Conservation (phyloP, 495 filamentous ascomycete species). For the Annulohypoxylon moriforme region DNA sequence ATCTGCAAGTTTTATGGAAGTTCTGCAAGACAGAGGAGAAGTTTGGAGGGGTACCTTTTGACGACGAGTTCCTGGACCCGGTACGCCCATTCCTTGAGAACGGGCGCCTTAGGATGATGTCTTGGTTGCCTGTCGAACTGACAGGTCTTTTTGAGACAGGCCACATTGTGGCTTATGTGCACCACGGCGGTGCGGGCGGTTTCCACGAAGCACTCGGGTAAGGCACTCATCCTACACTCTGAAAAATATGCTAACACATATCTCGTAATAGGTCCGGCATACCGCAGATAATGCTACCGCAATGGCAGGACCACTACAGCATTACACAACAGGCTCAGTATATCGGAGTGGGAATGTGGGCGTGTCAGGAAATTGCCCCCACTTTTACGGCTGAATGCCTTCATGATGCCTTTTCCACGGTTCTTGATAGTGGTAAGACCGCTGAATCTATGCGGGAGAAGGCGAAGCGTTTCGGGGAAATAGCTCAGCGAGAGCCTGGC, state of each 20-base stretch:
- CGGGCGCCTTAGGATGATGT: conserved; percentile 50
- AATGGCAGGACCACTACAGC: conserved; percentile 64
- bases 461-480: conserved; percentile 21
- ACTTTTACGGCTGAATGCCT: conserved; percentile 41
- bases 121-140: conserved; percentile 63
- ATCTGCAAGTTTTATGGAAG: conserved; percentile 64
- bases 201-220: conserved; percentile 65
- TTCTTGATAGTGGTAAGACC: neutral
- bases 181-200: conserved; percentile 66
- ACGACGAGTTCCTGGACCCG: conserved; percentile 41
- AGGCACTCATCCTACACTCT: conserved; percentile 27
- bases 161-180: conserved; percentile 60
- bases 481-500: conserved; percentile 27
- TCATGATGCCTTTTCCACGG: conserved; percentile 33
- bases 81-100: conserved; percentile 36
- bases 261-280: conserved; percentile 54
- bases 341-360: conserved; percentile 62
- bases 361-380: conserved; percentile 51
- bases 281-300: conserved; percentile 63
- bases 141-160: conserved; percentile 59
- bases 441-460: conserved; percentile 24
- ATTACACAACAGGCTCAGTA: conserved; percentile 61
- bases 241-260: neutral
- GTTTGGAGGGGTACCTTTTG: conserved; percentile 19
- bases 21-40: conserved; percentile 46